phyloP scores from a whole-genome alignment of 2,329 filamentous ascomycete genomes.

The Neofusicoccum kwambonambiense region DNA sequence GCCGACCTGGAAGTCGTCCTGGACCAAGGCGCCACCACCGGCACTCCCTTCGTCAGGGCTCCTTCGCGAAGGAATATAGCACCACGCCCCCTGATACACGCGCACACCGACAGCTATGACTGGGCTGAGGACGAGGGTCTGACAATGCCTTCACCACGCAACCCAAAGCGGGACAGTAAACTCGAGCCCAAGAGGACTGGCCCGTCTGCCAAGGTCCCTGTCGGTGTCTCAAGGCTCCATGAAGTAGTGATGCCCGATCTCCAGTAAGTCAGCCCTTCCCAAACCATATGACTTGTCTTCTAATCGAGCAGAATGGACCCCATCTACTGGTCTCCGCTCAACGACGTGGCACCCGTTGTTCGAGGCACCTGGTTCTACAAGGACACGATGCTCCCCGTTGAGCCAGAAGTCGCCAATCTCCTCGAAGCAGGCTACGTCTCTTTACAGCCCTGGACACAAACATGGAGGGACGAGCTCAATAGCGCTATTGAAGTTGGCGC shows the following conservation, averaged over 20 bases:
- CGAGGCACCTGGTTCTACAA: slow-evolving; percentile 97
- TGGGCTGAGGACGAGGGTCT: slow-evolving; percentile 43
- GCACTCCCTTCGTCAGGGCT: slow-evolving; percentile 52
- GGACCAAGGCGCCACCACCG: slow-evolving; percentile 41
- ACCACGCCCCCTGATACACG: slow-evolving; percentile 32
- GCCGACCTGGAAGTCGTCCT: slow-evolving; percentile 26
- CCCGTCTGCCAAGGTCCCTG: slow-evolving; percentile 64
- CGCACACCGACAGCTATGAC: slow-evolving; percentile 46
- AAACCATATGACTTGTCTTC: slow-evolving; percentile 6
- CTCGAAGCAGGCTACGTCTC: slow-evolving; percentile 88
- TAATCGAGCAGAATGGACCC: slow-evolving; percentile 12
- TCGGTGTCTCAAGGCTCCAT: slow-evolving; percentile 87
- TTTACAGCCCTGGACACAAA: slow-evolving; percentile 83
- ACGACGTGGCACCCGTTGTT: slow-evolving; percentile 79
- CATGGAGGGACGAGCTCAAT: slow-evolving; percentile 86
- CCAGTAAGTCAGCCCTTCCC: background rate
- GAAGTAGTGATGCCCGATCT: slow-evolving; percentile 72
- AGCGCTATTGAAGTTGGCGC: slow-evolving; percentile 90
- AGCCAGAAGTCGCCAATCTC: slow-evolving; percentile 82
- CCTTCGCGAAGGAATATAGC: slow-evolving; percentile 44
- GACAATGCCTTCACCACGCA: slow-evolving; percentile 7
- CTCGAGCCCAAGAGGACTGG: slow-evolving; percentile 30
- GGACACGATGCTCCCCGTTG: slow-evolving; percentile 89
- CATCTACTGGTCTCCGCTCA: slow-evolving; percentile 86
- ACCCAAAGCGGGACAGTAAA: slow-evolving; percentile 30